phyloP scores from a whole-genome alignment of 2,329 filamentous ascomycete genomes.

The Dothistroma septosporum region DNA sequence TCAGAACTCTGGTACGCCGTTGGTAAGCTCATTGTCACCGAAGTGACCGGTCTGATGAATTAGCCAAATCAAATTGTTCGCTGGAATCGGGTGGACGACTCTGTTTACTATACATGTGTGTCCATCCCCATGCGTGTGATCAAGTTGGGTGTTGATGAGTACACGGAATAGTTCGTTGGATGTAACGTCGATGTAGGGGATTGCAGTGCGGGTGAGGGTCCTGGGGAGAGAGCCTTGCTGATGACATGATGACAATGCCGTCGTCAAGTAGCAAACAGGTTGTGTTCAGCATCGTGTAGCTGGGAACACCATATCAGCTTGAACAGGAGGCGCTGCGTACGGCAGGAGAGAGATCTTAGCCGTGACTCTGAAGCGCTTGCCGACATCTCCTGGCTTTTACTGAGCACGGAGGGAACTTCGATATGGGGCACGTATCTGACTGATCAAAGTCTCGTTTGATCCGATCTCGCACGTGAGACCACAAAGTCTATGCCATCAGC shows the following conservation, averaged over 20 bases:
- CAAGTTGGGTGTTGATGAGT: not conserved
- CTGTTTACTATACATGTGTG: not conserved
- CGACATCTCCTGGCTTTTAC: too few species aligned
- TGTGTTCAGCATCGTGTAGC: too few species aligned
- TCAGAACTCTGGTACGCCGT: not conserved
- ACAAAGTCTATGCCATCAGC: not conserved
- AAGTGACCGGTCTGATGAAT: not conserved
- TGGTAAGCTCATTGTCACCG: not conserved
- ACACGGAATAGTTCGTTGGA: not conserved
- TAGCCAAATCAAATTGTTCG: not conserved
- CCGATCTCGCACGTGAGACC: too few species aligned
- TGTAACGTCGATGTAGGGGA: not conserved
- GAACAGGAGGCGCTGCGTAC: too few species aligned
- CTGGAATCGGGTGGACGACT: not conserved
- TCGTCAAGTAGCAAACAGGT: too few species aligned
- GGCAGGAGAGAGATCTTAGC: too few species aligned
- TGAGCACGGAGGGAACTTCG: too few species aligned
- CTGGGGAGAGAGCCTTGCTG: not conserved
- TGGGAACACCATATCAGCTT: too few species aligned
- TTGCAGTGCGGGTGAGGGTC: not conserved
- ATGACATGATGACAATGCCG: too few species aligned
- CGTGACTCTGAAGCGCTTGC: too few species aligned
- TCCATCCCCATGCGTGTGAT: not conserved
- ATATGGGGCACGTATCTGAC: not conserved
- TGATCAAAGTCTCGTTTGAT: too few species aligned